phyloP scores from a whole-genome alignment of 73 alveolate genomes.

The Paramecium biaurelia region DNA sequence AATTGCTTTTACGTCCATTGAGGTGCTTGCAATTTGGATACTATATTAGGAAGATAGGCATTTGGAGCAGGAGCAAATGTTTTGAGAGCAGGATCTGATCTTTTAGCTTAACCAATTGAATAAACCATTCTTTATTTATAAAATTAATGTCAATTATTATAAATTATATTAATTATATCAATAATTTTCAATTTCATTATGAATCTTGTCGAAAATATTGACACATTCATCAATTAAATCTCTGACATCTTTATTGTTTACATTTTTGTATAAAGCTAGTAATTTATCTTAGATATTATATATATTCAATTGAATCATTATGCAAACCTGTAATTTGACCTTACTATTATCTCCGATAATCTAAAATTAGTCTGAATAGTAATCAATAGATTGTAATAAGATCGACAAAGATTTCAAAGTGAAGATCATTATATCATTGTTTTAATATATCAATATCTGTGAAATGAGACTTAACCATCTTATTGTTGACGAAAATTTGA shows the following conservation, averaged over 20 bases:
- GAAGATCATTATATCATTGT: not conserved
- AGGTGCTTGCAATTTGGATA: not conserved
- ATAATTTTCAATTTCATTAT: not conserved
- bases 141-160: not conserved
- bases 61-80: constrained; percentile 13
- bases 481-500: not conserved
- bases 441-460: not conserved
- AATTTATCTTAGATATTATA: not conserved
- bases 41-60: not conserved
- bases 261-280: not conserved
- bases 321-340: not conserved
- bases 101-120: constrained; percentile 37
- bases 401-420: not conserved
- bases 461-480: not conserved
- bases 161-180: not conserved
- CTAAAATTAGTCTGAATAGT: not conserved
- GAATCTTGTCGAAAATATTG: not conserved
- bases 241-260: not conserved
- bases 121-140: not conserved
- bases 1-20: constrained; percentile 20
- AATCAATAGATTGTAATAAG: not conserved
- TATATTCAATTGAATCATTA: not conserved
- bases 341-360: not conserved
- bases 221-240: not conserved
- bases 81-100: constrained; percentile 6